Evolutionary conservation across 1,139 yeast genomes (phyloP).

Genomic region (Nakaseomyces uthaithaninus): DNA sequence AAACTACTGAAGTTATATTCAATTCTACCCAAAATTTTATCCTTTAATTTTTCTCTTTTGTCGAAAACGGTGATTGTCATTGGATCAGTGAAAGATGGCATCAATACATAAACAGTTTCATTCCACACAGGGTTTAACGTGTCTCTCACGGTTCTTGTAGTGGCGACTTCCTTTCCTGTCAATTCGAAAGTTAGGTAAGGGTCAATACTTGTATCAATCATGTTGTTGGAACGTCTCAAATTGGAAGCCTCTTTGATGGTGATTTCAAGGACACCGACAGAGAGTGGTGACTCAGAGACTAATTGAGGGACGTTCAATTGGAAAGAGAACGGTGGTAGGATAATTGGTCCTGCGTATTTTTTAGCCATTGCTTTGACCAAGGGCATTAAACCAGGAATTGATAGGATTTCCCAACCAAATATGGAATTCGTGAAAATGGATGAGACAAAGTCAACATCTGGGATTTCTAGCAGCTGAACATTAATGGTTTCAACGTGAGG

Average conservation of each 20-base stretch:
- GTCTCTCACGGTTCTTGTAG: slow-evolving; percentile 55
- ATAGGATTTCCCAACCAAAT: slow-evolving; percentile 77
- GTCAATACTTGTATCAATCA: slow-evolving; percentile 71
- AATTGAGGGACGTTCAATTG: slow-evolving; percentile 87
- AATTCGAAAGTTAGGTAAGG: slow-evolving; percentile 73
- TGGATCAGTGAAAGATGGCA: slow-evolving; percentile 72
- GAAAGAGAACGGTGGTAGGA: slow-evolving; percentile 81
- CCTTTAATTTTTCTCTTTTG: slow-evolving; percentile 69
- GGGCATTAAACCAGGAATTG: slow-evolving; percentile 76
- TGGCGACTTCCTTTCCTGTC: slow-evolving; percentile 47
- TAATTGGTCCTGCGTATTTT: slow-evolving; percentile 80
- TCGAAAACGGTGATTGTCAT: slow-evolving; percentile 61
- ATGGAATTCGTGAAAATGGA: slow-evolving; percentile 64
- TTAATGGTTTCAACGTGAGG: slow-evolving; percentile 90
- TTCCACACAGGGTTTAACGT: slow-evolving; percentile 74
- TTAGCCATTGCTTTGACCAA: slow-evolving; percentile 75
- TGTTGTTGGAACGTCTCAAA: slow-evolving; percentile 54
- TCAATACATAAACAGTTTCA: slow-evolving; percentile 61
- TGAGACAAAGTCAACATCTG: slow-evolving; percentile 73
- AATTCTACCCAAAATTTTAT: slow-evolving; percentile 67
- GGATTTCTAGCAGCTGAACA: slow-evolving; percentile 73
- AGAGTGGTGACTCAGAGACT: slow-evolving; percentile 75
- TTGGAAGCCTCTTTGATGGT: slow-evolving; percentile 56
- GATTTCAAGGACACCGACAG: slow-evolving; percentile 77
- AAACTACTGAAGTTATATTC: slow-evolving; percentile 66